Evolutionary conservation across 305 asterid genomes (phyloP), one percentile per base, ranked within the genome.

Genomic region (Fraxinus platypoda): DNA sequence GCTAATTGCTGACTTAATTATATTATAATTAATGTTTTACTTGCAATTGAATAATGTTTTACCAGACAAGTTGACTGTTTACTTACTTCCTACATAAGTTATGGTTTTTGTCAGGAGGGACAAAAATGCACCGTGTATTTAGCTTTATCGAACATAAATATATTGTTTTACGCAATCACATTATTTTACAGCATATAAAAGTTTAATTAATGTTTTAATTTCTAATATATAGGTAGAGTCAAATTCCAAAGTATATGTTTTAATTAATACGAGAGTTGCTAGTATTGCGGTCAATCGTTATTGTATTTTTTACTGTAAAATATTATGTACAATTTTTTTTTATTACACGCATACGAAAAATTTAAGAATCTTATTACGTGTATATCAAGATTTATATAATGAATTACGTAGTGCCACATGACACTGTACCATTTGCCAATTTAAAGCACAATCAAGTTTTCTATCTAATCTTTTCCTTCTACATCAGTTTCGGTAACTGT

Each of bases 11-110:
- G 33, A 62, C 33, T 23, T 62, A 23, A 23, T 19, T 23, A 66
- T 23, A 23, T 25, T 3, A 64, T 66, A 66, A 66, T 66, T 8
- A 66, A 66, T 17, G 73, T 66, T 66, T 66, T 66, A 11, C 34
- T 66, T 34, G 34, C 21, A 72, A 9, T 71, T 41, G 23, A 59
- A 4, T 37, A 79, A 26, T 52, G 3, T 33, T 28, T 82, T 52
- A 68, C 73, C 35, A n/a, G 62, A 74, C 66, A 54, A 76, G 78
- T 86, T 83, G 91, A 87, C 87, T 23, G 30, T 72, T 87, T 80
- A 75, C 85, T 87, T 80, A 75, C 85, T 87, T 86, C 49, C 15
- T 25, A 64, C 59, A 8, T 76, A 81, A 86, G 88, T 64, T 83
- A 59, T 31, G 37, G 84, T 66, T 37, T 6, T 30, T 30, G 25